These are phyloP conservation scores for Fusarium albidum DNA, from an alignment of 2,329 filamentous ascomycete species.

Conservation along the genomic window DNA sequence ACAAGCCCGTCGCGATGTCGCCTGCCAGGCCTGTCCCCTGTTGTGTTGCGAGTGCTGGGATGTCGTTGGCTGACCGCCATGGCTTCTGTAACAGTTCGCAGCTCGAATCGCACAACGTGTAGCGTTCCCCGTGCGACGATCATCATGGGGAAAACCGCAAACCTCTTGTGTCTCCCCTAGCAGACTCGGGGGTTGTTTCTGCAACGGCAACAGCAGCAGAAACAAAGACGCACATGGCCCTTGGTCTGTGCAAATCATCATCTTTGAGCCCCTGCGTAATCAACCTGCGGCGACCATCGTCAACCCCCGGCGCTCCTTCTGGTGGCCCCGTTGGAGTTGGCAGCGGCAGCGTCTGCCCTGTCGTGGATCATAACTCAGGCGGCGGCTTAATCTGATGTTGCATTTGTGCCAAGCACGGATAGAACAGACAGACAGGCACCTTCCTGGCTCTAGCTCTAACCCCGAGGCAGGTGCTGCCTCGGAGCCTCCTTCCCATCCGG, in stretches of 20 bases:
- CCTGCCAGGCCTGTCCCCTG: conserved; percentile 5
- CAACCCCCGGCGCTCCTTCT: conserved; percentile 8
- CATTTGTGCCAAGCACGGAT: conserved; percentile 26
- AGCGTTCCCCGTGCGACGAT: conserved; percentile 19
- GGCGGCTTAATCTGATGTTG: conserved; percentile 17
- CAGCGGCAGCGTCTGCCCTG: no score
- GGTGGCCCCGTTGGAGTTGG: no score
- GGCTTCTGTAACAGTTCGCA: conserved; percentile 25
- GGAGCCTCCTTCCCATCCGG: conserved; percentile 34
- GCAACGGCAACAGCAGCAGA: conserved; percentile 11
- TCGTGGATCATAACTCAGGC: conserved; percentile 5
- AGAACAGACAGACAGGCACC: no score
- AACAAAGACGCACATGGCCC: no score
- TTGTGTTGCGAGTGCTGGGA: conserved; percentile 3
- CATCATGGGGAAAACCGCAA: conserved; percentile 24
- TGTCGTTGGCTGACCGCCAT: conserved; percentile 10
- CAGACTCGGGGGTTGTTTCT: conserved; percentile 10
- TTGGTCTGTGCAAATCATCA: conserved; percentile 9
- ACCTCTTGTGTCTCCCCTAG: conserved; percentile 27
- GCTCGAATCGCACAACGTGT: conserved; percentile 17
- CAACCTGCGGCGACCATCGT: conserved; percentile 24
- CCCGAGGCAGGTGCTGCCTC: conserved; percentile 30
- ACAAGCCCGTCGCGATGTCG: conserved; percentile 7
- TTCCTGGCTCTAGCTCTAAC: not conserved
- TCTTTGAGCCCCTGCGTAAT: conserved; percentile 26